Base-by-base conservation (phyloP, 2,329 filamentous ascomycete genomes). In the Aspergillus tanneri region DNA sequence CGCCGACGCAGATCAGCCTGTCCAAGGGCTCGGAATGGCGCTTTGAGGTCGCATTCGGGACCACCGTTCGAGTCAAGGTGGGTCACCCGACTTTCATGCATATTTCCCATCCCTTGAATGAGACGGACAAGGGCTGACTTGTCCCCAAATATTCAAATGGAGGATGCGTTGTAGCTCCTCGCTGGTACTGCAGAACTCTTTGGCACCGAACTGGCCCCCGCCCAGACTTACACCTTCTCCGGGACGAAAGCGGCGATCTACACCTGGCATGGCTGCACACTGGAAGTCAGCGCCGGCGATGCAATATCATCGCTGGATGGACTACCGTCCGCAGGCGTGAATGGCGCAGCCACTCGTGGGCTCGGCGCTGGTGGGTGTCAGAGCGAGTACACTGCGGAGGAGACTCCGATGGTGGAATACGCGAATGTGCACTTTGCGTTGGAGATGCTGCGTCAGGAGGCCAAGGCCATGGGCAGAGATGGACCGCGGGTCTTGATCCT, bases 161-260 rank as follows among this genome's bases (percentile, higher is more conserved):
- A 48, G 50, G 19, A 38, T 16, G 32, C 22, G 38, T 35, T 43
- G 35, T 47, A 90, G 74, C 77, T 97, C 21, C 72, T 89, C 47
- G 83, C 80, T 25, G 93, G 93, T 52, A 90, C 86, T 1, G 93
- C 92, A 40, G 93, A 99, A 70, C 84, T 95, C 64, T 96, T 97
- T 66, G 93, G 93, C 65, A 91, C 92, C 46, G 93, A 99, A 73
- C 86, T 99, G 35, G 90, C 90, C 9, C 79, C 82, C 8, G 87
- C 86, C 47, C 86, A 87, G 43, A 79, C 82, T 8, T 97, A 97
- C 74, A 85, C 79, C 24, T 92, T 99, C 70, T 80, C 81, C 37
- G 88, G 89, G 47, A 82, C 81, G 58, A 95, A 95, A 74, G 87
- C 88, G 49, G 91, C 92, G 52, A 86, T 99, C 62, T 88, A 88